These are phyloP conservation scores for Sarocladium kiliense DNA, from an alignment of 2,329 filamentous ascomycete species.

Conservation along the genomic window DNA sequence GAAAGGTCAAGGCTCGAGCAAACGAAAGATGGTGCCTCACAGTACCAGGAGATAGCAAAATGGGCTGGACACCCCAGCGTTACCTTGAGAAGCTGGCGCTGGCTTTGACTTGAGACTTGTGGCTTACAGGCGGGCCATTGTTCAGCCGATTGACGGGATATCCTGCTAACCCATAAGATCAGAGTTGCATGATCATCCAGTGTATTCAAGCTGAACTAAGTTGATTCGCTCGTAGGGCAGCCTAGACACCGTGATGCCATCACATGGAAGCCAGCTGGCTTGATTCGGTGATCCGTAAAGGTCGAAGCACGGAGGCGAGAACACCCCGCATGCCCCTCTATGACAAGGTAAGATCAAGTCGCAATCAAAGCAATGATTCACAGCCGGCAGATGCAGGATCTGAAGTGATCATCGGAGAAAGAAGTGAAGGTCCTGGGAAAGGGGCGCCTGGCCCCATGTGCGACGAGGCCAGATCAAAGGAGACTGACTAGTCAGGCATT, in stretches of 20 bases:
- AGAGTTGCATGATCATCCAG: neutral
- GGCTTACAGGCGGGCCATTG: neutral
- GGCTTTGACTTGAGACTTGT: neutral
- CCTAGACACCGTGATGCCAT: no score
- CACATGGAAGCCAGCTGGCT: neutral
- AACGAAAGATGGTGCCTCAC: no score
- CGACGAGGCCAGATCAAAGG: neutral
- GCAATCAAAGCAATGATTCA: neutral
- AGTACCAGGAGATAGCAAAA: no score
- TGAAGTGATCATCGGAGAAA: slow-evolving; percentile 7
- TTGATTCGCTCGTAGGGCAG: no score
- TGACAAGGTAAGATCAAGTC: neutral
- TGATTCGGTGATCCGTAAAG: neutral
- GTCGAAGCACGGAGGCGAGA: neutral
- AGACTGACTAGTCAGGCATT: neutral
- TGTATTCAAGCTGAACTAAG: neutral
- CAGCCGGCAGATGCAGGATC: neutral
- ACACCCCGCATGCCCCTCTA: neutral
- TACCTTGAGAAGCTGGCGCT: no score
- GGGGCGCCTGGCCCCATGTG: neutral
- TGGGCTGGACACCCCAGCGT: no score
- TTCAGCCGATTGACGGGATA: neutral
- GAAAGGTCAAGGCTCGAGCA: no score
- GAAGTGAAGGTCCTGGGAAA: neutral
- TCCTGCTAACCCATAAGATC: neutral